These are phyloP conservation scores for Liquidambar formosana DNA, from an alignment of 164 flowering plant species.

Conservation along the genomic window DNA sequence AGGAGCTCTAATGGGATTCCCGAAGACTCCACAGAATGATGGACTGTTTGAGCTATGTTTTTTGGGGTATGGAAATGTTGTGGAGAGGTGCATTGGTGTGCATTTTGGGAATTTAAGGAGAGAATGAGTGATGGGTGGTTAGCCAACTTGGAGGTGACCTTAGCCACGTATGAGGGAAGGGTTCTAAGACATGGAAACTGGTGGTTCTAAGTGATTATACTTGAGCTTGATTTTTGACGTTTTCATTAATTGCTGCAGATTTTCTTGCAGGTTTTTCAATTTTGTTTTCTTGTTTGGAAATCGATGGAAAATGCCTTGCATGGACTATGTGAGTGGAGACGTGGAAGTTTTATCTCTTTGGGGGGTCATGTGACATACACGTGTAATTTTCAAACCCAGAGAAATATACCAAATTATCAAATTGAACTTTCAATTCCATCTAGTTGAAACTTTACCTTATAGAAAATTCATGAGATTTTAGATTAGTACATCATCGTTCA, in stretches of 20 bases:
- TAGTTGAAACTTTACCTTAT: too few species aligned
- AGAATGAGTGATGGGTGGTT: conserved; percentile 43
- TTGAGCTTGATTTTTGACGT: not conserved
- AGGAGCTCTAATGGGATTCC: not conserved
- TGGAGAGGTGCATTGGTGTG: not conserved
- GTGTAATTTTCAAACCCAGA: too few species aligned
- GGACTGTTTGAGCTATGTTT: too few species aligned
- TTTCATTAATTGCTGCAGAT: conserved; percentile 9
- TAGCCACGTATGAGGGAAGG: conserved; percentile 27
- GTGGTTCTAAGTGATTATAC: conserved; percentile 35
- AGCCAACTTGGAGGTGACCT: conserved; percentile 39
- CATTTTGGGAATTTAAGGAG: conserved; percentile 33
- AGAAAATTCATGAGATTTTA: too few species aligned
- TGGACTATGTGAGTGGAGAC: conserved; percentile 2
- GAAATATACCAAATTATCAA: too few species aligned
- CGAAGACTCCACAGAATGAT: too few species aligned
- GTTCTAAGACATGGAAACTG: conserved; percentile 11
- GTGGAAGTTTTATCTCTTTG: too few species aligned
- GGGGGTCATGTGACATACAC: too few species aligned
- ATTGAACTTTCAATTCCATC: too few species aligned
- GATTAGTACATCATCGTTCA: too few species aligned
- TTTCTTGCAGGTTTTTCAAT: conserved; percentile 15
- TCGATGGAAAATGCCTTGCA: not conserved
- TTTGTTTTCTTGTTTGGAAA: not conserved
- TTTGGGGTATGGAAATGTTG: not conserved